These are phyloP conservation scores for Rhizopogon roseolus DNA, from an alignment of 768 basidiomycete genomes.

Conservation along the genomic window DNA sequence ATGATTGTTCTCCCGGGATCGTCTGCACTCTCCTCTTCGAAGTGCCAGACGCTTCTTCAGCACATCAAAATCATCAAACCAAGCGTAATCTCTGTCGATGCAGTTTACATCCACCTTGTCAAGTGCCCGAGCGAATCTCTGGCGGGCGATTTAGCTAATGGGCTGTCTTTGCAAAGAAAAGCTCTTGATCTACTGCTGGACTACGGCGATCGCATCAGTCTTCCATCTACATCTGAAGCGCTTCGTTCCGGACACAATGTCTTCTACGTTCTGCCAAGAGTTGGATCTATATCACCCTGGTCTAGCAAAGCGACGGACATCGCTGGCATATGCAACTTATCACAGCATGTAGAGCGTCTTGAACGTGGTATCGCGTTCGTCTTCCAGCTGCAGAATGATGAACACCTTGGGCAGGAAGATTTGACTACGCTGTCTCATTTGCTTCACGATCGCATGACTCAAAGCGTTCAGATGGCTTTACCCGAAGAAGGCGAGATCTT, in stretches of 20 bases:
- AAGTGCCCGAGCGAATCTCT: constrained; percentile 45
- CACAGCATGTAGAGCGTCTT: constrained; percentile 64
- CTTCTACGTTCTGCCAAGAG: constrained; percentile 74
- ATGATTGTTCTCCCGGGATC: constrained; percentile 82
- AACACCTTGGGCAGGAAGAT: constrained; percentile 38
- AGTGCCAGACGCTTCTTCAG: constrained; percentile 61
- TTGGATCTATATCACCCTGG: constrained; percentile 96
- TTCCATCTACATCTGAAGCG: constrained; percentile 36
- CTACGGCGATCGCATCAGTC: constrained; percentile 76
- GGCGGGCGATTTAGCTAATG: constrained; percentile 42
- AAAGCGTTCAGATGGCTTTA: constrained; percentile 53
- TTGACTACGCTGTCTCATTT: constrained; percentile 58
- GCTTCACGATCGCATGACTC: constrained; percentile 97
- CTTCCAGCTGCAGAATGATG: constrained; percentile 42
- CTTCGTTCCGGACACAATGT: constrained; percentile 35
- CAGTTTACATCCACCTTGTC: constrained; percentile 84
- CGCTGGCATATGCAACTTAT: constrained; percentile 79
- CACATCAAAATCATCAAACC: constrained; percentile 50
- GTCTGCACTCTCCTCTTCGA: constrained; percentile 69
- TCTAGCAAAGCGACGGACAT: constrained; percentile 99
- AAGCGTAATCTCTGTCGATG: constrained; percentile 65
- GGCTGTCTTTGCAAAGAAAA: constrained; percentile 38
- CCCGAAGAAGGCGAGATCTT: constrained; percentile 62
- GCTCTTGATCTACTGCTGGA: constrained; percentile 68
- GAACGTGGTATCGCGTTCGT: constrained; percentile 80